phyloP scores from a whole-genome alignment of 2,329 filamentous ascomycete species.

The Fusarium sp. region DNA sequence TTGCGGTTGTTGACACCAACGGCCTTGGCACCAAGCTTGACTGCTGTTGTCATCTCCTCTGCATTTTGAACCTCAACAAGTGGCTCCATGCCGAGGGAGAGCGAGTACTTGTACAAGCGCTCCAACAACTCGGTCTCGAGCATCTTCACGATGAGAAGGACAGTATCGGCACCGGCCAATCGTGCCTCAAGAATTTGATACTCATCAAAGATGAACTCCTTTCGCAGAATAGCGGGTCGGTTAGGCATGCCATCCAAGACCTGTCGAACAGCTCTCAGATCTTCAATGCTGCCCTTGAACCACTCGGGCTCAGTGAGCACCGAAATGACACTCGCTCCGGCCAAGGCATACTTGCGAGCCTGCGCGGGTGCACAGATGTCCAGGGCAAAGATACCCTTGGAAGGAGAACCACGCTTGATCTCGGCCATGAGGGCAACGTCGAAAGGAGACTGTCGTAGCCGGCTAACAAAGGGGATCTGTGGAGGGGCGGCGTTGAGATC shows the following conservation, averaged over 20 bases:
- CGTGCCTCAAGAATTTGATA: slow-evolving; percentile 97
- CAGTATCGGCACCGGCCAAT: slow-evolving; percentile 91
- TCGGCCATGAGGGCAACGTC: slow-evolving; percentile 96
- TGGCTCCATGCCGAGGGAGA: slow-evolving; percentile 94
- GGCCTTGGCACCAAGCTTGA: slow-evolving; percentile 86
- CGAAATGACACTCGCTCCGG: slow-evolving; percentile 96
- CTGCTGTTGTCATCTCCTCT: slow-evolving; percentile 90
- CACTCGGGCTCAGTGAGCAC: slow-evolving; percentile 98
- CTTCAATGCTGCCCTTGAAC: slow-evolving; percentile 99
- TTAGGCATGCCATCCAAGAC: slow-evolving; percentile 93
- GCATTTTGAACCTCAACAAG: slow-evolving; percentile 96
- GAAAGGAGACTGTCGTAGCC: slow-evolving; percentile 84
- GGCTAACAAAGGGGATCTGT: slow-evolving; percentile 81
- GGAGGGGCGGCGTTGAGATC: slow-evolving; percentile 87
- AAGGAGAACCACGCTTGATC: slow-evolving; percentile 96
- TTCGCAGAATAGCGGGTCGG: slow-evolving; percentile 89
- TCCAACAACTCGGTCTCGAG: slow-evolving; percentile 80
- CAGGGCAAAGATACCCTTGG: slow-evolving; percentile 92
- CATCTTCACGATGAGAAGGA: slow-evolving; percentile 99
- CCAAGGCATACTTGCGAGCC: slow-evolving; percentile 90
- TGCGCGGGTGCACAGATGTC: slow-evolving; percentile 90
- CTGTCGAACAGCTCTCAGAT: slow-evolving; percentile 86
- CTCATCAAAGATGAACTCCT: slow-evolving; percentile 98
- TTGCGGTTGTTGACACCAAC: slow-evolving; percentile 99
- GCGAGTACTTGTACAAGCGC: slow-evolving; percentile 87